Conservation (phyloP, 192 early-diverging fungal species). For the Coemansia sp. region DNA sequence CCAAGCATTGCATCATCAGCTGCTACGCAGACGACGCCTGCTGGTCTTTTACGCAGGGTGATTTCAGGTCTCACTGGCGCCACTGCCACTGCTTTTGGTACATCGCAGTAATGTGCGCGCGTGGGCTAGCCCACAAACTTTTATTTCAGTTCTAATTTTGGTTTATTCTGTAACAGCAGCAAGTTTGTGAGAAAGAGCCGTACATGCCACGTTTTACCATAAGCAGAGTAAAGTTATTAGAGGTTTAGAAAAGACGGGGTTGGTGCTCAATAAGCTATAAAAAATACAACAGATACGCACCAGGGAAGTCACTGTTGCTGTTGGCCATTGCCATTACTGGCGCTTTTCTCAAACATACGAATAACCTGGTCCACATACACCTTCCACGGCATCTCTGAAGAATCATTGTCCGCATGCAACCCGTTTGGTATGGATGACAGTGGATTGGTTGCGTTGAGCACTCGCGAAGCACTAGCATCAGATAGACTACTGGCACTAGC, state of each 20-base stretch:
- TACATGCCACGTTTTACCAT: not conserved
- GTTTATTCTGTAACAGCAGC: not conserved
- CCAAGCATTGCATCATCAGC: slow-evolving; percentile 26
- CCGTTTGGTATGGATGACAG: not conserved
- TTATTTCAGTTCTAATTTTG: too few relatives aligned
- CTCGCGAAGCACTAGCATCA: not conserved
- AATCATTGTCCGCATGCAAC: not conserved
- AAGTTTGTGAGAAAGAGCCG: not conserved
- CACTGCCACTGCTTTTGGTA: slow-evolving; percentile 28
- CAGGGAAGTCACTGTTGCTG: too few relatives aligned
- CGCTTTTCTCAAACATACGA: slow-evolving; percentile 30
- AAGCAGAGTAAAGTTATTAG: too few relatives aligned
- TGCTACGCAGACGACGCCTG: slow-evolving; percentile 15
- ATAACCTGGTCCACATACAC: slow-evolving; percentile 47
- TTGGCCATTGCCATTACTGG: not conserved
- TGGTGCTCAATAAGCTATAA: too few relatives aligned
- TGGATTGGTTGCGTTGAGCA: not conserved
- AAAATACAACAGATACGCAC: too few relatives aligned
- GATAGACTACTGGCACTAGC: not conserved
- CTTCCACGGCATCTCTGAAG: slow-evolving; percentile 30
- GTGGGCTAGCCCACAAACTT: too few relatives aligned
- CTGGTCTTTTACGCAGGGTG: slow-evolving; percentile 36
- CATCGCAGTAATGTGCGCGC: slow-evolving; percentile 24
- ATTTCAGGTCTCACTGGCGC: slow-evolving; percentile 47
- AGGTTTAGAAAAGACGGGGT: too few relatives aligned